Base-by-base conservation (phyloP, 1,284 basidiomycete genomes). In the Volvariella surrecta region DNA sequence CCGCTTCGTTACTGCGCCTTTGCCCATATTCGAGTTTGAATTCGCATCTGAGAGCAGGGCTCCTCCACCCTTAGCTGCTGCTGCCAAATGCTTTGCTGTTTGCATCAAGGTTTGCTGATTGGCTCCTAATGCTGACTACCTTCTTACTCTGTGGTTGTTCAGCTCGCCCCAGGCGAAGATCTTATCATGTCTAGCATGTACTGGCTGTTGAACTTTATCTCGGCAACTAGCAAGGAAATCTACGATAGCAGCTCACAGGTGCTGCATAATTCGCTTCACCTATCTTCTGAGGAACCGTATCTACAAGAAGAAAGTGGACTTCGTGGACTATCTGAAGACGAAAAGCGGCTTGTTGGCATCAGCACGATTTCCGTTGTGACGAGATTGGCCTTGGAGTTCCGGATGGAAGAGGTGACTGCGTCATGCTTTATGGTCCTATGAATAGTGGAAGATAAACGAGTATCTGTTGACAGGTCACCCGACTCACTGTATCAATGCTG, bases 121-220 rank as follows among this genome's bases (percentile, higher is more conserved):
- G 42, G 0, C 40, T 37, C 32, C 17, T 3, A 32, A 28, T 6
- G n/a, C 22, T 32, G n/a, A 16, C 31, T 22, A 35, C 41, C 42
- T 32, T 44, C 11, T 49, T 11, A 28, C 11, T 6, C 34, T 17
- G 38, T 39, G 9, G 35, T 48, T 9, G 3, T 46, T 40, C 49
- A 91, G 87, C 68, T 90, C 44, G 81, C 89, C 10, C 84, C 88
- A 4, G 89, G 89, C 43, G 89, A 95, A 53, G 92, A 95, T 58
- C 76, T 94, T 38, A 77, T 93, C 54, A 85, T 94, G 73, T 96
- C 93, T 2, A 92, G 92, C 52, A 88, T 96, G 79, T 97, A 98
- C 61, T 94, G 92, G 7, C 74, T 98, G 11, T 73, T 98, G 48
- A 97, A 97, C 57, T 89, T 90, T 56, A 84, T 97, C 45, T 80